Percentiles rank a stretch among this genome's conserved stretches.
Evolutionary conservation across 2,329 filamentous ascomycete genomes (phyloP).

Genomic region (Penicillium palitans): DNA sequence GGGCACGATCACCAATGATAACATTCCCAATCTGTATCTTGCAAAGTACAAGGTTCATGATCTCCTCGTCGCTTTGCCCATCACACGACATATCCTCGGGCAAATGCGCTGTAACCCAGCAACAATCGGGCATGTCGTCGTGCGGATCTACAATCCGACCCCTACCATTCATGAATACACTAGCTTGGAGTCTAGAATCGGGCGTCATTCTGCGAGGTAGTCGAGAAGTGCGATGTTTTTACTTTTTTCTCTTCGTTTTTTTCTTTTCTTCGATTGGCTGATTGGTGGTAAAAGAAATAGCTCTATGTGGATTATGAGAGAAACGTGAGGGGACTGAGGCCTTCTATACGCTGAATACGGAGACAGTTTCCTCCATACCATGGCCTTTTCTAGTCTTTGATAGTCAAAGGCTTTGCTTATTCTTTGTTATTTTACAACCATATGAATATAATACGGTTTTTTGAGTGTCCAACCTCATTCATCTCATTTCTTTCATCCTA

Average conservation of each 20-base stretch:
- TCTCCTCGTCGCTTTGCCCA: not conserved
- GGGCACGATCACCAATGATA: not conserved
- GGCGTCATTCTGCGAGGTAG: not conserved
- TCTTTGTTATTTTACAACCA: not conserved
- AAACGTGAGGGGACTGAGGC: not conserved
- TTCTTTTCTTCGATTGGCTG: not conserved
- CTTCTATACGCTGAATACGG: not conserved
- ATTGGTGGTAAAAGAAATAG: not conserved
- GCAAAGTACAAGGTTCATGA: slow-evolving; percentile 1
- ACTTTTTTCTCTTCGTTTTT: not conserved
- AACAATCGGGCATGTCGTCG: not conserved
- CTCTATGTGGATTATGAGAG: not conserved
- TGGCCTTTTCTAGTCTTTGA: not conserved
- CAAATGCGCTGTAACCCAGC: slow-evolving; percentile 3
- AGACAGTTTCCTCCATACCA: not conserved
- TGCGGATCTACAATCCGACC: slow-evolving; percentile 1
- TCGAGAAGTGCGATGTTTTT: not conserved
- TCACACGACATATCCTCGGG: not conserved
- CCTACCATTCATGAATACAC: not conserved
- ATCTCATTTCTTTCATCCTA: not conserved
- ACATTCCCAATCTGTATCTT: not conserved
- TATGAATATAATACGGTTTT: not conserved
- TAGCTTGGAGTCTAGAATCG: not conserved
- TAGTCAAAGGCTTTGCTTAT: not conserved
- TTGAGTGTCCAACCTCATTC: not conserved